phyloP scores from a whole-genome alignment of 1,284 basidiomycete genomes.

The Mrakiaceae sp. region DNA sequence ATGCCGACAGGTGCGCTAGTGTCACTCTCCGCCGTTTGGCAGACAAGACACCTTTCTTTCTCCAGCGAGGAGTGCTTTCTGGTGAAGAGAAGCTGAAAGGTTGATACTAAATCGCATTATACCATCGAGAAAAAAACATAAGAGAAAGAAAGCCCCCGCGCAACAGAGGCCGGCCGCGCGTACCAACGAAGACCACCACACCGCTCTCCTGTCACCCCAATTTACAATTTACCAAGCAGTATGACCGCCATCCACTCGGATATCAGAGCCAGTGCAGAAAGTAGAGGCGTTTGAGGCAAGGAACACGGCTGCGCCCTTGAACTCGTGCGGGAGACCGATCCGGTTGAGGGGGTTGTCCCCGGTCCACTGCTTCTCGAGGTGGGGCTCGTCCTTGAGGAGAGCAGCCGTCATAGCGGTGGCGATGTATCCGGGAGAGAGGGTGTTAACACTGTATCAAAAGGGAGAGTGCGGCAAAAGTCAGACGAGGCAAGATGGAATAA shows the following conservation, averaged over 20 bases:
- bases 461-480: constrained; percentile 19
- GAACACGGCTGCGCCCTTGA: constrained; percentile 31
- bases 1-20: too few species aligned
- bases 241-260: background rate
- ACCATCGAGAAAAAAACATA: too few species aligned
- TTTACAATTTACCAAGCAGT: background rate
- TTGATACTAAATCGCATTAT: too few species aligned
- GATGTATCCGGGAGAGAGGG: constrained; percentile 64
- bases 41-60: too few species aligned
- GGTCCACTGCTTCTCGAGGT: constrained; percentile 25
- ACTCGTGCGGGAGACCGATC: constrained; percentile 26
- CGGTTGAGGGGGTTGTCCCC: constrained; percentile 22
- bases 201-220: too few species aligned
- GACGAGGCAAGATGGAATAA: constrained; percentile 23
- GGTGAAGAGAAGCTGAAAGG: too few species aligned
- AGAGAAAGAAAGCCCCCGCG: too few species aligned
- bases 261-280: constrained; percentile 20
- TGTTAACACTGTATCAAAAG: constrained; percentile 35
- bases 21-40: too few species aligned
- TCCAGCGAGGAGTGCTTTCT: too few species aligned
- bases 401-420: constrained; percentile 42
- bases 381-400: constrained; percentile 24
- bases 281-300: constrained; percentile 32
- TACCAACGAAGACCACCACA: too few species aligned
- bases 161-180: too few species aligned